Evolutionary conservation across 164 flowering plant genomes (phyloP).

Genomic region (Cinnamomum chago): DNA sequence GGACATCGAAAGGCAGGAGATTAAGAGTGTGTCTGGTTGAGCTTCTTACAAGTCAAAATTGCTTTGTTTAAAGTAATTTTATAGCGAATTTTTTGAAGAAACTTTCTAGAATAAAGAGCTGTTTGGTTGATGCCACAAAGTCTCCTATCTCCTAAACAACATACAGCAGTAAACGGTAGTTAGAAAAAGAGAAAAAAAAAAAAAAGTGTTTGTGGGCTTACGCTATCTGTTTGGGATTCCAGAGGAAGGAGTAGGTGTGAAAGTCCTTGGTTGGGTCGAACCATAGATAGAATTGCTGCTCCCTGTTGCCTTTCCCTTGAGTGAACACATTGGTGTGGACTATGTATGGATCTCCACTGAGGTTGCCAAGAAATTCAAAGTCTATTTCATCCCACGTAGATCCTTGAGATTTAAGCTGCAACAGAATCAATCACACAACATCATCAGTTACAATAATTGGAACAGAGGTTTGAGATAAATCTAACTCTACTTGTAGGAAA

Average conservation of each 20-base stretch:
- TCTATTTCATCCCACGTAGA: slow-evolving; percentile 10
- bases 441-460: neutral
- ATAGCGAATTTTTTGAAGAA: neutral
- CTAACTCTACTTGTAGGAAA: too few relatives aligned
- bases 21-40: neutral
- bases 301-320: slow-evolving; percentile 11
- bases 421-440: neutral
- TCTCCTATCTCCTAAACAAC: too few relatives aligned
- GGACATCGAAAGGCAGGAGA: neutral
- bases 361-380: slow-evolving; percentile 14
- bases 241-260: slow-evolving; percentile 15
- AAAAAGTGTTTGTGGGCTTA: neutral
- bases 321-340: slow-evolving; percentile 13
- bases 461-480: neutral
- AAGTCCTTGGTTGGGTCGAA: slow-evolving; percentile 12
- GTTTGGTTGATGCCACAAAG: too few relatives aligned
- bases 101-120: neutral
- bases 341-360: slow-evolving; percentile 10
- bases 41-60: neutral
- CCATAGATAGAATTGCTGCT: slow-evolving; percentile 14
- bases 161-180: neutral
- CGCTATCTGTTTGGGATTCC: slow-evolving; percentile 11
- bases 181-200: neutral
- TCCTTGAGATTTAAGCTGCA: slow-evolving; percentile 11
- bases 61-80: too few relatives aligned